A percentile compares a stretch with the other conserved stretches of the same genome.
Evolutionary conservation across 306 rosid genomes (phyloP).

Genomic region (Adenanthera pavonina): DNA sequence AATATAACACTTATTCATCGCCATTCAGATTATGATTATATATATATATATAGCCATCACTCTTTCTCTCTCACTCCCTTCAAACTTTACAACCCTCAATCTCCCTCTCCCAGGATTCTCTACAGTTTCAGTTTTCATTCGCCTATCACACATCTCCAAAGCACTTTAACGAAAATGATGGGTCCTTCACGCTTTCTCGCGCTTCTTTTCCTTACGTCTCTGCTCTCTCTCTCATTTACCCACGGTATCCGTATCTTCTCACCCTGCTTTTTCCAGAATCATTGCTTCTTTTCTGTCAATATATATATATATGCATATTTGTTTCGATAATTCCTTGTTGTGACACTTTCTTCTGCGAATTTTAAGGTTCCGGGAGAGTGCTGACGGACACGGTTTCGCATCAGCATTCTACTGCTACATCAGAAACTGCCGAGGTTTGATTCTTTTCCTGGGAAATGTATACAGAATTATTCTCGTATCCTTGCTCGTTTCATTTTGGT

Average conservation of each 20-base stretch:
- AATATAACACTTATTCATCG: not conserved
- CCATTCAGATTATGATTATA: not conserved
- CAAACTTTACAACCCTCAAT: conserved; percentile 1
- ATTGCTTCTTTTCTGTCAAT: not conserved
- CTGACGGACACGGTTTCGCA: conserved; percentile 43
- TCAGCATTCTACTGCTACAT: conserved; percentile 18
- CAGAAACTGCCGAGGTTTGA: conserved; percentile 42
- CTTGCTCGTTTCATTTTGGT: not conserved
- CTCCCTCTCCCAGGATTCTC: not conserved
- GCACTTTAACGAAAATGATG: conserved; percentile 46
- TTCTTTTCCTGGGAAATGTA: not conserved
- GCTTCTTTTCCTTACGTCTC: conserved; percentile 51
- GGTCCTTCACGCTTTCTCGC: conserved; percentile 52
- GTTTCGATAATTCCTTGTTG: not conserved
- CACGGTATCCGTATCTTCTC: conserved; percentile 42
- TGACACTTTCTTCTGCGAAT: conserved; percentile 25
- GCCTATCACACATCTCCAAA: conserved; percentile 38
- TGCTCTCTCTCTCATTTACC: conserved; percentile 58
- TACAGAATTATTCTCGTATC: not conserved
- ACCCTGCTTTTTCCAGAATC: not conserved
- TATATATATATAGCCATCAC: not conserved
- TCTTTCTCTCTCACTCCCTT: not conserved
- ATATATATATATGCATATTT: not conserved
- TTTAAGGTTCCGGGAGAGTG: conserved; percentile 60
- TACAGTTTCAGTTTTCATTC: conserved; percentile 3